phyloP scores from a whole-genome alignment of 225 moss, liverwort and hornwort genomes.

The Climacium dendroides region DNA sequence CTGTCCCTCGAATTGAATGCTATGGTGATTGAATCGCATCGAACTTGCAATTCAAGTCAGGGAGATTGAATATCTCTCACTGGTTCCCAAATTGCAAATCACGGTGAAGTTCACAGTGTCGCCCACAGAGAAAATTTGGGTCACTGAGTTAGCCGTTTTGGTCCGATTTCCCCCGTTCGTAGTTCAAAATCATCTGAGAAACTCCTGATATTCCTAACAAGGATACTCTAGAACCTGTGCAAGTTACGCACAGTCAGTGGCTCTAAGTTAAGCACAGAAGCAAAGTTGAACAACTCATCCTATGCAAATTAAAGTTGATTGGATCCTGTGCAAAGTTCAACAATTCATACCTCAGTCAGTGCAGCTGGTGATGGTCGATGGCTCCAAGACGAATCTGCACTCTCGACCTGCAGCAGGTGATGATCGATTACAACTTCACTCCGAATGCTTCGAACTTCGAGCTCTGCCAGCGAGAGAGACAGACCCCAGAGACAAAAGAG shows the following conservation, averaged over 20 bases:
- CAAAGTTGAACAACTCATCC: background rate
- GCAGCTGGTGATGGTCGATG: background rate
- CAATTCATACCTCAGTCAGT: background rate
- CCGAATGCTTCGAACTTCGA: background rate
- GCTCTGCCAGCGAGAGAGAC: too few species aligned
- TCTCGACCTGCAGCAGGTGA: background rate
- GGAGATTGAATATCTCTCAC: background rate
- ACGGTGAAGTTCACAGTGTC: background rate
- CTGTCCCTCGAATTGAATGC: background rate
- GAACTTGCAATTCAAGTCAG: background rate
- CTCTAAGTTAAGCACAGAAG: background rate
- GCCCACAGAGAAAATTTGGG: too few species aligned
- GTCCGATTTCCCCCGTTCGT: background rate
- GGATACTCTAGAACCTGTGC: background rate
- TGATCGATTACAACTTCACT: background rate
- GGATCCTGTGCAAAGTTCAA: background rate
- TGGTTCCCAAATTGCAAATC: background rate
- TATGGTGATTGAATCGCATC: background rate
- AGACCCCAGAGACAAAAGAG: too few species aligned
- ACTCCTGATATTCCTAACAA: background rate
- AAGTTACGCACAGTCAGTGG: background rate
- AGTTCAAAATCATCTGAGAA: background rate
- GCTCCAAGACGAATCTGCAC: background rate
- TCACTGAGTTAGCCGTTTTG: background rate
- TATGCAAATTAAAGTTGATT: background rate